Base-by-base conservation (phyloP, 1,284 basidiomycete genomes). In the Ustilago shanxiensis region DNA sequence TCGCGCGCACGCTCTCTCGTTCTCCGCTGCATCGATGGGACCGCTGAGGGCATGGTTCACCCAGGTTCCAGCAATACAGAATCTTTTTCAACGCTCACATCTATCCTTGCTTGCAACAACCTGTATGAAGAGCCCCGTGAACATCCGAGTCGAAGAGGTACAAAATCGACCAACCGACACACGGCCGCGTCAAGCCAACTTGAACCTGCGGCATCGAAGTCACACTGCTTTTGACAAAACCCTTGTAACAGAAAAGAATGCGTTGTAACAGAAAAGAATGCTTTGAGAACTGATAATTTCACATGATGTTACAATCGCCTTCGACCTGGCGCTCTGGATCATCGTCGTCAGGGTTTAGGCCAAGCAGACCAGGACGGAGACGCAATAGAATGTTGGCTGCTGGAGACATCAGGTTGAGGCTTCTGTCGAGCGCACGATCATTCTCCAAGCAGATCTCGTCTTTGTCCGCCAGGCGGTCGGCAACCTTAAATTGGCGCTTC, bases 381-480 rank as follows among this genome's bases (percentile, higher is more conserved):
- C 59, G 58, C 62, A 53, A 71, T 1, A 71, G 41, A 18, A 63
- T 50, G 13, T 31, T 62, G 20, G 52, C 60, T 22, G 61, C 53
- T 37, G 54, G 54, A 18, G 33, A 24, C 8, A 49, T 28, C 24
- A 53, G 53, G 39, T 49, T 28, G 29, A 53, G 53, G 39, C 45
- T 50, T 44, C 62, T 37, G 2, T 37, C 18, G 2, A 65, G n/a
- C 16, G 28, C 33, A 8, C 47, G 37, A 22, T 70, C 49, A 54
- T 64, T 70, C 1, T 58, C 39, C 8, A 24, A n/a, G 18, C 45
- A 52, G 26, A 72, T 66, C 2, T 60, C 60, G 6, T 72, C 64
- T 49, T 72, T 72, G 45, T 72, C 53, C 14, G 47, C 41, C 3
- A 72, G 50, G 24, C 70, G 64, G 18, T 72, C 70, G 6, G 63